A percentile compares a stretch with the other conserved stretches of the same genome.
Conservation (phyloP, 345 rosid genomes). For the Dimocarpus longan region DNA sequence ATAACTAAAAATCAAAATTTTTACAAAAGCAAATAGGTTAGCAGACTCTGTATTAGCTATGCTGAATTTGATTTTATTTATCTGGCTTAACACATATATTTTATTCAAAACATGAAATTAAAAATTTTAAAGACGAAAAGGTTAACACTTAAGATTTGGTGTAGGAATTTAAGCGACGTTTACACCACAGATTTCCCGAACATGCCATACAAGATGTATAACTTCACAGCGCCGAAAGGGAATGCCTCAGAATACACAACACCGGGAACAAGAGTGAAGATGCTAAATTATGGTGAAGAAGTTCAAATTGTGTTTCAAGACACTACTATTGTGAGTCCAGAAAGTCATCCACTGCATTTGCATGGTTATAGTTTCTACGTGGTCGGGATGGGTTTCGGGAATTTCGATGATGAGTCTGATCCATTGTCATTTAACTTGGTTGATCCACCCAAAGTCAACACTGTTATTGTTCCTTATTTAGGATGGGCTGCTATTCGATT, state of each 20-base stretch:
- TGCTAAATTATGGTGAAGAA: conserved; percentile 26
- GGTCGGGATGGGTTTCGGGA: conserved; percentile 33
- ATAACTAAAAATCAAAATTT: neutral
- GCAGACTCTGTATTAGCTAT: too few relatives aligned
- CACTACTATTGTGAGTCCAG: conserved; percentile 20
- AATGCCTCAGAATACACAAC: neutral
- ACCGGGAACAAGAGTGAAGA: conserved; percentile 21
- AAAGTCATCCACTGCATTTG: conserved; percentile 44
- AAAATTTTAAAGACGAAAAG: too few relatives aligned
- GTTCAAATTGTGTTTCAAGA: conserved; percentile 41
- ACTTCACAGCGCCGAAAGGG: conserved; percentile 18
- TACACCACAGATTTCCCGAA: conserved; percentile 26
- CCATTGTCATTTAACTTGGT: conserved; percentile 33
- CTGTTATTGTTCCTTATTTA: conserved; percentile 22
- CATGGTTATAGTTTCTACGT: conserved; percentile 43
- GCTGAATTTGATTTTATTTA: too few relatives aligned
- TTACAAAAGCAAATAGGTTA: too few relatives aligned
- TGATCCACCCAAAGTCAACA: conserved; percentile 40
- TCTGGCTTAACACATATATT: too few relatives aligned
- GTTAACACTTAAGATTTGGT: too few relatives aligned
- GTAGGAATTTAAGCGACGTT: neutral
- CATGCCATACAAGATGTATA: conserved; percentile 14
- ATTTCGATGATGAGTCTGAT: conserved; percentile 28
- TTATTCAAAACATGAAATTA: too few relatives aligned
- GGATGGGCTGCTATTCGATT: conserved; percentile 39